Evolutionary conservation across 352 stramenopile species (phyloP).

Genomic region (Thalassiosira livingstoniorum): DNA sequence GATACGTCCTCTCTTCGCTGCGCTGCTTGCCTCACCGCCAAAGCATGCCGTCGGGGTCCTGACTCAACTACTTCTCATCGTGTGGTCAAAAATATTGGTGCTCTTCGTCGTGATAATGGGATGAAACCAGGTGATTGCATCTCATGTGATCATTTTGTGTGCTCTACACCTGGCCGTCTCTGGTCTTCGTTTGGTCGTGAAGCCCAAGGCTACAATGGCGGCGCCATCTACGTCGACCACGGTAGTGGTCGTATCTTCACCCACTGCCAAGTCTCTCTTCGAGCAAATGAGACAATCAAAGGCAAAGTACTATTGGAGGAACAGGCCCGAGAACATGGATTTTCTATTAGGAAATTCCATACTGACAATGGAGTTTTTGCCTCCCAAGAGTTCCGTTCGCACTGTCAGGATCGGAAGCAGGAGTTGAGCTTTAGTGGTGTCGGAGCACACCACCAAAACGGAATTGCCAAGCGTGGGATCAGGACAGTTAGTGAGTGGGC

Average conservation of each 20-base stretch:
- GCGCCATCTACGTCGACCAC: background rate
- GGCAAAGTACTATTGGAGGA: background rate
- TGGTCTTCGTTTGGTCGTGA: background rate
- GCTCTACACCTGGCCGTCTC: background rate
- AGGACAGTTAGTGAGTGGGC: background rate
- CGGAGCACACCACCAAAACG: background rate
- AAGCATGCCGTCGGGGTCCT: background rate
- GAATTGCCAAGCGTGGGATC: background rate
- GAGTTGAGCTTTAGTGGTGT: background rate
- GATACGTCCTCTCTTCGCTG: background rate
- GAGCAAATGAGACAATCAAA: background rate
- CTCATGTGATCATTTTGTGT: background rate
- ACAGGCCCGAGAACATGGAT: background rate
- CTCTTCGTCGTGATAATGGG: background rate
- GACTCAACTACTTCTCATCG: background rate
- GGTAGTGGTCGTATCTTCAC: background rate
- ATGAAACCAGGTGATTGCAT: background rate
- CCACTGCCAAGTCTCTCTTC: background rate
- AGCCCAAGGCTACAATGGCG: background rate
- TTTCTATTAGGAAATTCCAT: background rate
- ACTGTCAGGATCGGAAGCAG: background rate
- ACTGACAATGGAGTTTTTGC: background rate
- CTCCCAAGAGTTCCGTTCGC: background rate
- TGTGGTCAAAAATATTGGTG: background rate
- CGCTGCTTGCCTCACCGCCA: background rate